These are phyloP conservation scores for Blastobotrys elegans DNA, from an alignment of 1,139 yeast species.

Conservation along the genomic window DNA sequence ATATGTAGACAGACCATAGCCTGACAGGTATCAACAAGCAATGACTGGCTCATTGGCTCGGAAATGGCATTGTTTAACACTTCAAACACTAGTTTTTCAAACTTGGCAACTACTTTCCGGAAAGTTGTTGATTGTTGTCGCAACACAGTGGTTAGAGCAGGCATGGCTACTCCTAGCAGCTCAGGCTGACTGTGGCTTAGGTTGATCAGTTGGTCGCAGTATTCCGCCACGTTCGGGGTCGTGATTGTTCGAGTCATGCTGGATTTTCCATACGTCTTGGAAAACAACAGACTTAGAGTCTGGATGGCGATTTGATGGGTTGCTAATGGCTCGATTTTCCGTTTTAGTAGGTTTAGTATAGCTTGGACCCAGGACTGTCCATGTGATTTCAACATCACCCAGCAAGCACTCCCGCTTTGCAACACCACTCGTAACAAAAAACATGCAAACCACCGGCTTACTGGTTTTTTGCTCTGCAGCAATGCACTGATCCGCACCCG, in stretches of 20 bases:
- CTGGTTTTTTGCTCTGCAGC: slow-evolving; percentile 31
- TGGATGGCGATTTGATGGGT: slow-evolving; percentile 48
- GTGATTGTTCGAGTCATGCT: slow-evolving; percentile 77
- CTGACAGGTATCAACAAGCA: slow-evolving; percentile 43
- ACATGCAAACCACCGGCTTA: slow-evolving; percentile 34
- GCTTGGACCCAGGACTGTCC: slow-evolving; percentile 55
- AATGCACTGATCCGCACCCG: slow-evolving; percentile 35
- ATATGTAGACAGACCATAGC: slow-evolving; percentile 60
- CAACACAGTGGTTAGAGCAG: slow-evolving; percentile 48
- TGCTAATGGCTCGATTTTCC: slow-evolving; percentile 39
- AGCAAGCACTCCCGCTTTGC: slow-evolving; percentile 23
- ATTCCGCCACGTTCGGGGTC: slow-evolving; percentile 69
- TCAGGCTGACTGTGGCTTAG: slow-evolving; percentile 31
- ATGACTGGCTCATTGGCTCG: slow-evolving; percentile 31
- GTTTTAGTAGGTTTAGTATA: slow-evolving; percentile 53
- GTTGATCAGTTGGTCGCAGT: slow-evolving; percentile 50
- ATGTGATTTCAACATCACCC: slow-evolving; percentile 38
- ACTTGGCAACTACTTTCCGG: slow-evolving; percentile 68
- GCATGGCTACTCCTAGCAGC: slow-evolving; percentile 41
- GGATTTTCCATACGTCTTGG: slow-evolving; percentile 69
- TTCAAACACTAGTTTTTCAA: slow-evolving; percentile 43
- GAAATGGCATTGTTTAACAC: slow-evolving; percentile 13
- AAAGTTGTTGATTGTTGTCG: slow-evolving; percentile 70
- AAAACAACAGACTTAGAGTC: slow-evolving; percentile 47
- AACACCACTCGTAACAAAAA: slow-evolving; percentile 30